Evolutionary conservation across 1,139 yeast genomes (phyloP).

Genomic region (Geotrichum cucujoidarum): DNA sequence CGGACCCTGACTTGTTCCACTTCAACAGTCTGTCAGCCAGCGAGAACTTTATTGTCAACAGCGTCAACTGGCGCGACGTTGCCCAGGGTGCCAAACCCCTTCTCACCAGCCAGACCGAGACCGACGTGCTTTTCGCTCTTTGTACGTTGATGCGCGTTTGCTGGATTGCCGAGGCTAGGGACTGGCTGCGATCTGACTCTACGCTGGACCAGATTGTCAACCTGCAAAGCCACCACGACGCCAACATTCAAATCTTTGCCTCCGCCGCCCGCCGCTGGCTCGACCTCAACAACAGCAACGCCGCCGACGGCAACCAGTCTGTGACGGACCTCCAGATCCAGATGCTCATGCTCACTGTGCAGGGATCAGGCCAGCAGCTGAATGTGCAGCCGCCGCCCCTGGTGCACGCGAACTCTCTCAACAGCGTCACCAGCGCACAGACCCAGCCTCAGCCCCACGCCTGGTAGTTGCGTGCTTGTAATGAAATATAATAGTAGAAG

Average conservation of each 20-base stretch:
- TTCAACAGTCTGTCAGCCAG: background rate
- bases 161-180: background rate
- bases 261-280: background rate
- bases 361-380: background rate
- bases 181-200: background rate
- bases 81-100: background rate
- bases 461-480: too few species aligned
- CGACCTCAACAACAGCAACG: background rate
- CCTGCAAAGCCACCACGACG: background rate
- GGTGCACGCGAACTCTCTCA: too few species aligned
- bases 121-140: background rate
- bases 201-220: background rate
- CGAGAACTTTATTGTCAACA: background rate
- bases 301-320: background rate
- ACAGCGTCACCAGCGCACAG: too few species aligned
- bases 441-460: too few species aligned
- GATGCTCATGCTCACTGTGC: background rate
- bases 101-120: background rate
- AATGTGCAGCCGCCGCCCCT: background rate
- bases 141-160: background rate
- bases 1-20: conserved; percentile 2
- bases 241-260: background rate
- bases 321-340: background rate
- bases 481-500: too few species aligned
- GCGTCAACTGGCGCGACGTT: background rate